phyloP scores from a whole-genome alignment of 1,139 yeast species.

The Scheffersomyces stambukii region DNA sequence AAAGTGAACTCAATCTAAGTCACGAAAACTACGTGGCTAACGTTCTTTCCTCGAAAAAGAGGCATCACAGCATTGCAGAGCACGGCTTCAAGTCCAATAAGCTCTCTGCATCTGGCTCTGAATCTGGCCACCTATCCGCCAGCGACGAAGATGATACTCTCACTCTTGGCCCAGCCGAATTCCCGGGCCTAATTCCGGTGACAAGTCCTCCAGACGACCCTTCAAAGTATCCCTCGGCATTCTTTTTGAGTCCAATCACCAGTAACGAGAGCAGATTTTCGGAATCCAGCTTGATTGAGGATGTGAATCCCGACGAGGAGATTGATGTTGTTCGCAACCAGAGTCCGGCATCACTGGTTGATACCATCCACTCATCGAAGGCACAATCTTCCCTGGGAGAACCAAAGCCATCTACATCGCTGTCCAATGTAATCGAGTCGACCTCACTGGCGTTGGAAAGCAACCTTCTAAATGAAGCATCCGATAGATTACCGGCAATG shows the following conservation, averaged over 20 bases:
- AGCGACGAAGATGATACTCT: conserved; percentile 4
- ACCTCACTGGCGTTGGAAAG: too few relatives aligned
- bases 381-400: not conserved
- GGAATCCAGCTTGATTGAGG: conserved; percentile 5
- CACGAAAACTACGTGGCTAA: not conserved
- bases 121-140: not conserved
- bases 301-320: not conserved
- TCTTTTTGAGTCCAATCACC: conserved; percentile 33
- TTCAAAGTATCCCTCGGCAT: conserved; percentile 18
- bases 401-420: not conserved
- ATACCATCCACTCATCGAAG: conserved; percentile 2
- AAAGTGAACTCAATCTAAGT: not conserved
- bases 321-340: too few relatives aligned
- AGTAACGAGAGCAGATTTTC: conserved; percentile 24
- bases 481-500: not conserved
- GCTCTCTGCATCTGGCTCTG: not conserved
- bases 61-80: not conserved
- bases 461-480: too few relatives aligned
- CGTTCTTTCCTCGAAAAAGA: not conserved
- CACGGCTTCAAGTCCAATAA: not conserved
- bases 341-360: conserved; percentile 2
- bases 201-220: conserved; percentile 12
- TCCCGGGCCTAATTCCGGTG: too few relatives aligned
- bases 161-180: too few relatives aligned
- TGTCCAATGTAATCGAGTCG: too few relatives aligned